Conservation (phyloP, 2,329 filamentous ascomycete genomes). For the Penicillium sp. region DNA sequence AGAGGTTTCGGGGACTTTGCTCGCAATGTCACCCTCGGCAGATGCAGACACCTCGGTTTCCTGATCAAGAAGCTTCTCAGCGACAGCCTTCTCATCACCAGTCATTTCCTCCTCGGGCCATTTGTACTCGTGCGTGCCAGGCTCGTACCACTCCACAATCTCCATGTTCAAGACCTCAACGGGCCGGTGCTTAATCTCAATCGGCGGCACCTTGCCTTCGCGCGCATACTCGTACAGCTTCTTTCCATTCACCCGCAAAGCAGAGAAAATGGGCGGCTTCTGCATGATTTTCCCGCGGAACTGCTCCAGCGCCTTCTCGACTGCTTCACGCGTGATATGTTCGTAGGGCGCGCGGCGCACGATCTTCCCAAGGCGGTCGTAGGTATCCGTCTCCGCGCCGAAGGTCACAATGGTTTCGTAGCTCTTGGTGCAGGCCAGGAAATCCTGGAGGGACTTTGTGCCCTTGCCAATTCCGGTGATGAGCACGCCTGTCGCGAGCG, state of each 20-base stretch:
- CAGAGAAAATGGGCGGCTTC: slow-evolving; percentile 88
- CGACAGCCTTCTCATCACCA: slow-evolving; percentile 70
- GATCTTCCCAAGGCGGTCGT: slow-evolving; percentile 82
- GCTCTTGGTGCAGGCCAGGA: slow-evolving; percentile 84
- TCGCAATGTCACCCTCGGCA: slow-evolving; percentile 33
- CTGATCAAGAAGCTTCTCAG: slow-evolving; percentile 61
- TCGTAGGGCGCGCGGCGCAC: slow-evolving; percentile 71
- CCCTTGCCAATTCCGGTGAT: slow-evolving; percentile 84
- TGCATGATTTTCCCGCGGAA: slow-evolving; percentile 86
- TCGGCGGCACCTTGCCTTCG: slow-evolving; percentile 79
- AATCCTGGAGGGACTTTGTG: slow-evolving; percentile 76
- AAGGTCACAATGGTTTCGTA: slow-evolving; percentile 91
- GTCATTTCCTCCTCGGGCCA: slow-evolving; percentile 80
- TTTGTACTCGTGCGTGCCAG: slow-evolving; percentile 72
- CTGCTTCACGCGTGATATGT: slow-evolving; percentile 73
- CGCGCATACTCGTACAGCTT: slow-evolving; percentile 94
- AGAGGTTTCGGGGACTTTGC: slow-evolving; percentile 10
- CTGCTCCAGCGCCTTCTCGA: slow-evolving; percentile 70
- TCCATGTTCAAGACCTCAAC: slow-evolving; percentile 77
- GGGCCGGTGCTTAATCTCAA: slow-evolving; percentile 75
- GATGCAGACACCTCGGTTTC: slow-evolving; percentile 27
- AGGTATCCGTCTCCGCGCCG: slow-evolving; percentile 87
- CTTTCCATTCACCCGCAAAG: slow-evolving; percentile 89
- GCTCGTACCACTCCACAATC: slow-evolving; percentile 78
- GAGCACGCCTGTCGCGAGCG: slow-evolving; percentile 87